phyloP scores from a whole-genome alignment of 83 land plant species.

The Larix sibirica region DNA sequence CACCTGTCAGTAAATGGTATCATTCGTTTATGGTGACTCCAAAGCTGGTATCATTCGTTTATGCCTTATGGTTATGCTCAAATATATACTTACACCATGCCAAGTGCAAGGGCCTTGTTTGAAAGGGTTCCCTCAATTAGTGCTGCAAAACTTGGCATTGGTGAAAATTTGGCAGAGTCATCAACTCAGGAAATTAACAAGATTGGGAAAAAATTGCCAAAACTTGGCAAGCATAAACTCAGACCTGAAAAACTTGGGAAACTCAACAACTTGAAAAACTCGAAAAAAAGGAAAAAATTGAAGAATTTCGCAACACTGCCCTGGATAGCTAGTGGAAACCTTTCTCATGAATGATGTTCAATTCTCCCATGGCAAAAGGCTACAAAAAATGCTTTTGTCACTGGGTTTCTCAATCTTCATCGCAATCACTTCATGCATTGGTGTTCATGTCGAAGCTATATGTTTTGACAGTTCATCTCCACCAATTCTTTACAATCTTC shows the following conservation, averaged over 20 bases:
- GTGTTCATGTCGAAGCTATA: neutral
- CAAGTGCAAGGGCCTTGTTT: neutral
- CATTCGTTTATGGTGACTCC: neutral
- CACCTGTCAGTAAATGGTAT: slow-evolving; percentile 20
- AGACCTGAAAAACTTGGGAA: no score
- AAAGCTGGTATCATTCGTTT: neutral
- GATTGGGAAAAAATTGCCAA: no score
- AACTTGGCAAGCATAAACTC: no score
- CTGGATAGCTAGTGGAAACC: neutral
- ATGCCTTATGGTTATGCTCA: neutral
- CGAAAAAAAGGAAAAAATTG: no score
- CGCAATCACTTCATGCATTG: neutral
- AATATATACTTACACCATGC: neutral
- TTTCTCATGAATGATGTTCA: neutral
- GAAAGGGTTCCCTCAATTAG: neutral
- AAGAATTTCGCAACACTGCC: neutral
- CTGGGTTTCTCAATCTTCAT: neutral
- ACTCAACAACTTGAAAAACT: no score
- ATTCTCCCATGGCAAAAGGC: neutral
- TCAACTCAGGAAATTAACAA: no score
- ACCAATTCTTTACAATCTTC: neutral
- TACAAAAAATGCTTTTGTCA: neutral
- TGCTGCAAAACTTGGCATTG: no score
- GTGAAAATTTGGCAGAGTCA: no score
- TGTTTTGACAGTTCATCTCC: neutral